Conservation (phyloP, 257 asterid genomes). For the Anisodus tanguticus region DNA sequence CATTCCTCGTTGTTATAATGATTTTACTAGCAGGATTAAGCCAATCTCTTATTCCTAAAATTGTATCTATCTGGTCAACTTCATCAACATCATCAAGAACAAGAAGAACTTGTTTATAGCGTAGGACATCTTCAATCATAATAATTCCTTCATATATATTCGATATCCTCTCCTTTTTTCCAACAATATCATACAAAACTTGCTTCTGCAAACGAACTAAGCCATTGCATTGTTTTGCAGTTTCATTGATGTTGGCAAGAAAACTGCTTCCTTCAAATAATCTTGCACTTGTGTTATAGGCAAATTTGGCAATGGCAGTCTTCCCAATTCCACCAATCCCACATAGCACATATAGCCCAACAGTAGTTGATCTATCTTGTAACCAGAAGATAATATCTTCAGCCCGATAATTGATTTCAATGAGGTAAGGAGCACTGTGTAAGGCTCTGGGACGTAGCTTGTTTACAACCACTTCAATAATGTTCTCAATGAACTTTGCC, state of each 20-base stretch:
- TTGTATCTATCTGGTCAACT: slow-evolving; percentile 30
- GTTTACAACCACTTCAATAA: slow-evolving; percentile 27
- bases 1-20: slow-evolving; percentile 32
- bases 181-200: slow-evolving; percentile 32
- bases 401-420: slow-evolving; percentile 27
- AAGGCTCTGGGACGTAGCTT: slow-evolving; percentile 20
- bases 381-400: slow-evolving; percentile 27
- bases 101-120: slow-evolving; percentile 30
- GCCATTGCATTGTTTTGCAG: slow-evolving; percentile 29
- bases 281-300: slow-evolving; percentile 23
- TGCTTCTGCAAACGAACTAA: slow-evolving; percentile 34
- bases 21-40: slow-evolving; percentile 33
- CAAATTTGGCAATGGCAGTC: slow-evolving; percentile 34
- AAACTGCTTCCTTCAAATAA: slow-evolving; percentile 38
- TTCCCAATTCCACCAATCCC: slow-evolving; percentile 44
- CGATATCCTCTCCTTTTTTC: slow-evolving; percentile 10
- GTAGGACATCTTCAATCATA: slow-evolving; percentile 29
- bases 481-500: slow-evolving; percentile 28
- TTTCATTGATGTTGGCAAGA: slow-evolving; percentile 32
- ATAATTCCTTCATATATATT: slow-evolving; percentile 34
- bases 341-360: slow-evolving; percentile 30
- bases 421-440: slow-evolving; percentile 27
- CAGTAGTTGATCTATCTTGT: slow-evolving; percentile 27
- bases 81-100: slow-evolving; percentile 40
- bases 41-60: slow-evolving; percentile 32